These are phyloP conservation scores for Aegle marmelos DNA, from an alignment of 345 rosid genomes.

Conservation along the genomic window DNA sequence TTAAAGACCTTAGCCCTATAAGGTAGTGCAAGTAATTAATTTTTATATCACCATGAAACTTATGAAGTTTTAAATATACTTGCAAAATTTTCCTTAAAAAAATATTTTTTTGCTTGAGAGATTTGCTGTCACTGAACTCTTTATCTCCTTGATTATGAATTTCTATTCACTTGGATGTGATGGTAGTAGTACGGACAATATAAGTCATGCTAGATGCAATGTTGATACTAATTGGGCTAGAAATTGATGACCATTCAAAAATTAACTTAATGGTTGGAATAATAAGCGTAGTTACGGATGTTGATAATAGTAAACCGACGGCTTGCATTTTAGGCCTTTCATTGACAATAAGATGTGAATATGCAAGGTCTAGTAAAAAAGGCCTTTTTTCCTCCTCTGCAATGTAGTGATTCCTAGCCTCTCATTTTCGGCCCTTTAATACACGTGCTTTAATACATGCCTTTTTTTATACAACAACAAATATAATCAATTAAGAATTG, in stretches of 20 bases:
- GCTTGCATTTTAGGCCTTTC: conserved; percentile 49
- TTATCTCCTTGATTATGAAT: conserved; percentile 7
- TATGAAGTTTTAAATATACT: no score
- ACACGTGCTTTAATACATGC: conserved; percentile 40
- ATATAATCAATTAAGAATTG: conserved; percentile 47
- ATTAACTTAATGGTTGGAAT: conserved; percentile 50
- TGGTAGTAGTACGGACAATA: conserved; percentile 25
- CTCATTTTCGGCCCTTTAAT: conserved; percentile 46
- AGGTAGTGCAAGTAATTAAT: no score
- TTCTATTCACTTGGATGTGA: conserved; percentile 41
- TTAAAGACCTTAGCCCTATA: no score
- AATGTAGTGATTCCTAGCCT: conserved; percentile 33
- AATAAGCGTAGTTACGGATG: conserved; percentile 32
- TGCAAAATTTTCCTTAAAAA: not conserved
- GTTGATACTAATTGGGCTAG: conserved; percentile 13
- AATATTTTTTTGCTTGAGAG: conserved; percentile 13
- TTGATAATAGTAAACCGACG: conserved; percentile 37
- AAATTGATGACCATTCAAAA: conserved; percentile 44
- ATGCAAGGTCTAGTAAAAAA: conserved; percentile 43
- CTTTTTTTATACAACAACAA: conserved; percentile 48
- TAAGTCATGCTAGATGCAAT: conserved; percentile 5
- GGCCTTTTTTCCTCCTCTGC: conserved; percentile 44
- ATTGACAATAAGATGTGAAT: conserved; percentile 46
- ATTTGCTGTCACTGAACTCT: conserved; percentile 24
- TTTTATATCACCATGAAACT: no score